Evolutionary conservation across 2,329 filamentous ascomycete genomes (phyloP), one percentile per base, ranked within the genome.

Genomic region (Mariannaea elegans): DNA sequence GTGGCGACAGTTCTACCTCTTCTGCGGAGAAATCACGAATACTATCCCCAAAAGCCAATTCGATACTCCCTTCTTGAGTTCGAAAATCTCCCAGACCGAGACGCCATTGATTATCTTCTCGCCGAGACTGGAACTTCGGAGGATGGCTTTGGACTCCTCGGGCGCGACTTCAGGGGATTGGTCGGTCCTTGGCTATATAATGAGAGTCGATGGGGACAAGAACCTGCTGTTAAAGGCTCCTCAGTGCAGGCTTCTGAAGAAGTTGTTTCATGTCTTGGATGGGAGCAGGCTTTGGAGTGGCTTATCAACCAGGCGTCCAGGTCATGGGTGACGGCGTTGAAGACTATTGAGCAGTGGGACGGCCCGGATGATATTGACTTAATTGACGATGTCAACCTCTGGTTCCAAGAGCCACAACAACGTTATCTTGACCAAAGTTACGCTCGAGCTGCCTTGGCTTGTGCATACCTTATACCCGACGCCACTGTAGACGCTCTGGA

Each of bases 161-260:
- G 85, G 1, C 84, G 90, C 56, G 90, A 93, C 70, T 71, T 94
- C 55, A 85, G 85, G 62, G 86, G 88, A 0, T 71, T 94, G 34
- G 77, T 94, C 48, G 88, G 87, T 0, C 91, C 91, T 2, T 94
- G 91, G 91, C 78, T 93, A 47, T 87, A 90, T 68, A 87, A 87
- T 44, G 81, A 87, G 49, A 81, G 76, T 18, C 84, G 88, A 53
- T 88, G 89, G 79, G 84, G 59, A 19, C 46, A 59, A 2, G 50
- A 62, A 23, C 45, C 60, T 39, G 56, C 56, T 18, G 51, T 42
- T 12, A 34, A 48, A 27, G 52, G 57, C 29, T 27, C 32, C 14
- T 42, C 56, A 12, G 50, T 34, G 24, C 44, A 82, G 60, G 60
- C 65, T 8, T 66, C 52, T 42, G 50, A 73, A 76, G 55, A 61